Conservation (phyloP, 176 grass and related monocot species). For the Zea mays region DNA sequence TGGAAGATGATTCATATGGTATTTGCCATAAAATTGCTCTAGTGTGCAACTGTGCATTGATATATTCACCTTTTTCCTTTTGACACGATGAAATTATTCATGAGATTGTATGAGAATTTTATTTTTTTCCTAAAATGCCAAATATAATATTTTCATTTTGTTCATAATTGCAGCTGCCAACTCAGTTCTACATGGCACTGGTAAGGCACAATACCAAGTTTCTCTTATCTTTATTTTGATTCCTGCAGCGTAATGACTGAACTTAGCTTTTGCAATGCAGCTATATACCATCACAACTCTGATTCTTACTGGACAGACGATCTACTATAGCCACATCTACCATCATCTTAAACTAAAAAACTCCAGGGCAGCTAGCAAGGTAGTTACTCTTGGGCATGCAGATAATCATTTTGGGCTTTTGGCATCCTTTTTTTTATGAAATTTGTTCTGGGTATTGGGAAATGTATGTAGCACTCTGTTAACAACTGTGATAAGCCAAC, state of each 20-base stretch:
- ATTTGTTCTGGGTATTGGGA: not conserved
- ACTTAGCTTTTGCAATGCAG: constrained; percentile 58
- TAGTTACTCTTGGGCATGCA: constrained; percentile 28
- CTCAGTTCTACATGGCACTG: constrained; percentile 95
- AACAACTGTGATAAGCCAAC: not conserved
- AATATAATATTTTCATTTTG: constrained; percentile 45
- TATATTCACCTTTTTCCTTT: not conserved
- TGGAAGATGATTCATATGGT: not conserved
- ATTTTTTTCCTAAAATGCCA: not conserved
- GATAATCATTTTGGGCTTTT: constrained; percentile 27
- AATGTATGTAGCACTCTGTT: not conserved
- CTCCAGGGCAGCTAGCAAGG: constrained; percentile 43
- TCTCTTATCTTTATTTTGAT: constrained; percentile 17
- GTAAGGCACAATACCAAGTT: constrained; percentile 52
- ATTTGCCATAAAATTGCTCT: constrained; percentile 5
- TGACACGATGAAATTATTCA: not conserved
- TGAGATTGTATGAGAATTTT: constrained; percentile 17
- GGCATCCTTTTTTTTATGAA: not conserved
- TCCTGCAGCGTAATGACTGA: not conserved
- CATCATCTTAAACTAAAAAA: constrained; percentile 60
- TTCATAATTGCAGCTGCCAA: constrained; percentile 73
- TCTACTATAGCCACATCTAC: constrained; percentile 77
- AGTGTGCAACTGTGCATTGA: constrained; percentile 13
- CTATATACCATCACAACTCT: constrained; percentile 75
- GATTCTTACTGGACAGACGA: constrained; percentile 65